Percentiles rank a stretch among this genome's conserved stretches.
Conservation (phyloP, 106 monocot genomes). For the Cymbidium sinense region DNA sequence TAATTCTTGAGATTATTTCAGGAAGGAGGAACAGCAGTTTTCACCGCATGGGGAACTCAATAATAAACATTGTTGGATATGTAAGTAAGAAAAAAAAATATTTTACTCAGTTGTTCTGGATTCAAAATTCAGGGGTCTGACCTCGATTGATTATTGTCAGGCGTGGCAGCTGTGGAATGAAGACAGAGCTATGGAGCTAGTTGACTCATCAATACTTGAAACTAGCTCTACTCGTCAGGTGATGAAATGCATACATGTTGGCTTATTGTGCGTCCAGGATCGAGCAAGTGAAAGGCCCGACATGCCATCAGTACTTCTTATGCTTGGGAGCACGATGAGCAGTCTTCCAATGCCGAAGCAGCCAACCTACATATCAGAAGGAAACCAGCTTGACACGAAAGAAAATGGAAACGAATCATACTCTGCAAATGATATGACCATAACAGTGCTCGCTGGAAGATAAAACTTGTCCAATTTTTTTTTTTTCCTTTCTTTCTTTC, state of each 20-base stretch:
- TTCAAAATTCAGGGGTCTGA: background rate
- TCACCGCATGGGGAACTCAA: background rate
- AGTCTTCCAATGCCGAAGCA: constrained; percentile 7
- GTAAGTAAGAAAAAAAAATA: background rate
- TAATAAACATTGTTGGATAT: background rate
- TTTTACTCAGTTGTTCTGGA: background rate
- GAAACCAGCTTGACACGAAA: background rate
- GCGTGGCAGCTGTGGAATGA: constrained; percentile 22
- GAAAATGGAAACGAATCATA: background rate
- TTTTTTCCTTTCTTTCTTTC: too few relatives aligned
- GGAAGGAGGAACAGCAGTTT: constrained; percentile 23
- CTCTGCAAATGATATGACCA: background rate
- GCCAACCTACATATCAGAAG: constrained; percentile 3
- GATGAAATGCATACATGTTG: constrained; percentile 13
- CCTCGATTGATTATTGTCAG: background rate
- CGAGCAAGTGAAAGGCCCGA: constrained; percentile 10
- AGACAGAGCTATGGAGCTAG: constrained; percentile 11
- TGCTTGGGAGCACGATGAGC: constrained; percentile 4
- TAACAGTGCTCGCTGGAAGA: background rate
- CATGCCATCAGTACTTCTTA: constrained; percentile 6
- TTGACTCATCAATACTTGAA: constrained; percentile 7
- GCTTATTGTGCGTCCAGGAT: constrained; percentile 20
- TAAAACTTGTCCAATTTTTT: too few relatives aligned
- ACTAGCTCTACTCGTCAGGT: constrained; percentile 6
- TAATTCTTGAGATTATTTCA: constrained; percentile 22